Conservation (phyloP, 1,284 basidiomycete species). For the Tilletia caries region DNA sequence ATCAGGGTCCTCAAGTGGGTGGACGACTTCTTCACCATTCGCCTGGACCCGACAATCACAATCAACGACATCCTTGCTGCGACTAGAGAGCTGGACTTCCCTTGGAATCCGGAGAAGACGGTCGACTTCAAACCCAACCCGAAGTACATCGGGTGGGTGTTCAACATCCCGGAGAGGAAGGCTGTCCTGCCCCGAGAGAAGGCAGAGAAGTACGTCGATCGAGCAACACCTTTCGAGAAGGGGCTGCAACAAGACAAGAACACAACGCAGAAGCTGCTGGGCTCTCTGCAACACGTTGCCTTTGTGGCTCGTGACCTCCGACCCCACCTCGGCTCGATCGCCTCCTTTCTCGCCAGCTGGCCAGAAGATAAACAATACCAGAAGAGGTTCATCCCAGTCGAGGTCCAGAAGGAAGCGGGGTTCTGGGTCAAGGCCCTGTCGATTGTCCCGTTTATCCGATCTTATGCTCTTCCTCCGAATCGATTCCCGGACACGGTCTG, state of each 20-base stretch:
- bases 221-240: too few species aligned
- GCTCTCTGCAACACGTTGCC: neutral
- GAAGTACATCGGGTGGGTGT: neutral
- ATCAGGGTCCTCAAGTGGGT: conserved; percentile 1
- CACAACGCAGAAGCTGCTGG: neutral
- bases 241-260: too few species aligned
- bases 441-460: too few species aligned
- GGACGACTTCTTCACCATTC: neutral
- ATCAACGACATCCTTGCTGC: neutral
- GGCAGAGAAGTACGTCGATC: neutral
- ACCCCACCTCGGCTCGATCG: neutral
- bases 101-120: neutral
- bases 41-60: neutral
- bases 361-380: too few species aligned
- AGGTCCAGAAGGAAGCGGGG: too few species aligned
- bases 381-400: too few species aligned
- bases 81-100: neutral
- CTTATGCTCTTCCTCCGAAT: too few species aligned
- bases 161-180: neutral
- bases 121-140: neutral
- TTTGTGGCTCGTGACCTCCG: neutral
- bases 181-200: neutral
- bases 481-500: neutral
- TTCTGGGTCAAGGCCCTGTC: too few species aligned
- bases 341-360: neutral